Evolutionary conservation across 805 yeast species (phyloP), one percentile per base, ranked within the genome.

Genomic region (Schwanniomyces occidentalis): DNA sequence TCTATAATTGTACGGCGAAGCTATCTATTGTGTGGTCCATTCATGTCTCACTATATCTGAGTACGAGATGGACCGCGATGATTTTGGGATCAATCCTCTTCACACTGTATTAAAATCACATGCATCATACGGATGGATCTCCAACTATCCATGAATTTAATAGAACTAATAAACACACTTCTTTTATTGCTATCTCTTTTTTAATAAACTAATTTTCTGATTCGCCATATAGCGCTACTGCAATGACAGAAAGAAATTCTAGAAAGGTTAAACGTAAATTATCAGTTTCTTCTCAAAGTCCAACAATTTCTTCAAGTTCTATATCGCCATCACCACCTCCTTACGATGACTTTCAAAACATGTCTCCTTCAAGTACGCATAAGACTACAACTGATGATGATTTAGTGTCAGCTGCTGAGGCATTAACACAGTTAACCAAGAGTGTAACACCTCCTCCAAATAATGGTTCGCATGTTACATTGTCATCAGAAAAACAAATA

Each of bases 381-480:
- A 8, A 27, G 23, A 27, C 16, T 10, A 31, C 22, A 4, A 34
- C 24, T 33, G 58, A 52, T 26, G 40, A 41, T 15, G 68, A 60
- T 20, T 33, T 63, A 24, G 65, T 64, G 6, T 47, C 58, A 6
- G 70, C 71, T 0, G 74, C 73, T 8, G 69, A 67, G 36, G 71
- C 67, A 2, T 54, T 69, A 29, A 59, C 74, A 6, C 58, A 58
- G 37, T 56, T 68, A 28, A 64, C 59, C 19, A 46, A 42, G 24
- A 35, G 44, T 7, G 46, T 47, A 1, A 41, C 58, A 5, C 52
- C 62, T 7, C 46, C 55, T 1, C 46, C 52, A 5, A 29, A 19
- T 13, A 21, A 19, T 24, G 34, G 23, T 12, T 27, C 30, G 4
- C 30, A 21, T 6, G 22, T 10, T 17, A 7, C 7, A 8, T 7